Conservation (phyloP, 2,329 filamentous ascomycete genomes). For the Dactylellina parvicollis region DNA sequence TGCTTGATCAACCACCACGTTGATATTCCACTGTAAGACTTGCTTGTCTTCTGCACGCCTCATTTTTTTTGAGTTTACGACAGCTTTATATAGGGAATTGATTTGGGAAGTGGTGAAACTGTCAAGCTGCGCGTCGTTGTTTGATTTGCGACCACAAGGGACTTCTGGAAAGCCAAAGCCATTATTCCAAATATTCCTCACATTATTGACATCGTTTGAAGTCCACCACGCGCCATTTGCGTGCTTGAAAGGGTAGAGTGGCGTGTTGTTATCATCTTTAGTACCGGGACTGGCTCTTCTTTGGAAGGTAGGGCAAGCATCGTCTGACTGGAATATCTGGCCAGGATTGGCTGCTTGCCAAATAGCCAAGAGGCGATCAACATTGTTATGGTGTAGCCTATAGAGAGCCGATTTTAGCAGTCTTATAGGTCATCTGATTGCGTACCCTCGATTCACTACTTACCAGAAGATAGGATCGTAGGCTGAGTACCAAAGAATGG, state of each 20-base stretch:
- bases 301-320: constrained; percentile 46
- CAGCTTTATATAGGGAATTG: constrained; percentile 51
- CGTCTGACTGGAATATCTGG: constrained; percentile 9
- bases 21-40: constrained; percentile 54
- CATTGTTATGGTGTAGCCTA: constrained; percentile 55
- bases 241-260: constrained; percentile 55
- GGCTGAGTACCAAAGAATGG: constrained; percentile 56
- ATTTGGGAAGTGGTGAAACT: constrained; percentile 47
- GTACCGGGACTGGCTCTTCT: background rate
- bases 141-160: constrained; percentile 26
- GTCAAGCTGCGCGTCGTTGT: constrained; percentile 10
- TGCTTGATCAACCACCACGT: constrained; percentile 53
- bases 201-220: constrained; percentile 42
- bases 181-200: constrained; percentile 48
- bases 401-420: background rate
- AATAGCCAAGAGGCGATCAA: constrained; percentile 58
- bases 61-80: background rate
- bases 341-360: constrained; percentile 57
- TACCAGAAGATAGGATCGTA: constrained; percentile 59
- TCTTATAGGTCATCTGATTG: too few species aligned
- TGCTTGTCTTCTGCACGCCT: background rate
- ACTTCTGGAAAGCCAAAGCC: constrained; percentile 56
- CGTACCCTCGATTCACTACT: too few species aligned
- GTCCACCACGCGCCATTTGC: constrained; percentile 44
- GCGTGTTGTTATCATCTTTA: constrained; percentile 51